phyloP scores from a whole-genome alignment of 768 basidiomycete species.

The Phlebiopsis gigantea region DNA sequence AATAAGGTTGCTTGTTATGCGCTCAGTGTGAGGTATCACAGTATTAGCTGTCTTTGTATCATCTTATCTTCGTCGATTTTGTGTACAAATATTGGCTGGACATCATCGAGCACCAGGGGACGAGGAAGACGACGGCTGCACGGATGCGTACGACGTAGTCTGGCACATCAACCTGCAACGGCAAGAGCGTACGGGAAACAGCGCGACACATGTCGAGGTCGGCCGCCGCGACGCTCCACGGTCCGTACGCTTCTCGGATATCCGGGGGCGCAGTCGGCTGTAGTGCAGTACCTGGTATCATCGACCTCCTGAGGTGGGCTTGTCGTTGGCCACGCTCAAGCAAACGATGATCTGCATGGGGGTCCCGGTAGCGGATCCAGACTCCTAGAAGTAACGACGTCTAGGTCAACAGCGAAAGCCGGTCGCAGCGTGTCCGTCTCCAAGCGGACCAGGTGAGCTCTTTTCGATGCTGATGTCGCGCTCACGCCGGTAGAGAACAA shows the following conservation, averaged over 20 bases:
- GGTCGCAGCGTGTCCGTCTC: constrained; percentile 60
- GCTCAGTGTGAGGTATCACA: too few relatives aligned
- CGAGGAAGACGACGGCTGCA: background rate
- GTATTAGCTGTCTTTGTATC: too few relatives aligned
- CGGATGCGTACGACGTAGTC: constrained; percentile 53
- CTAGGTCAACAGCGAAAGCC: background rate
- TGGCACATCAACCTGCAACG: constrained; percentile 53
- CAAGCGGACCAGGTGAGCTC: background rate
- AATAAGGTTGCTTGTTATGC: too few relatives aligned
- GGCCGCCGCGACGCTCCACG: constrained; percentile 55
- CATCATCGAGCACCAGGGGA: constrained; percentile 37
- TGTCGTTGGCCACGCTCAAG: too few relatives aligned
- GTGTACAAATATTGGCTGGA: constrained; percentile 42
- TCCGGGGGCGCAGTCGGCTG: constrained; percentile 48
- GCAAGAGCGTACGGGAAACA: constrained; percentile 14
- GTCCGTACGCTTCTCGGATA: constrained; percentile 43
- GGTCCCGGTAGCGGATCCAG: constrained; percentile 60
- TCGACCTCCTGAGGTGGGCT: constrained; percentile 36
- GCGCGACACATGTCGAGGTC: constrained; percentile 46
- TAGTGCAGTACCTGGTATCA: constrained; percentile 44
- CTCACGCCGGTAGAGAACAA: constrained; percentile 57
- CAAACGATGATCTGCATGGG: constrained; percentile 51
- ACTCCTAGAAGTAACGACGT: background rate
- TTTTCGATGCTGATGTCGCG: constrained; percentile 17
- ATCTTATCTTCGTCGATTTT: constrained; percentile 17